Percentiles rank a stretch among this genome's conserved stretches.
These are phyloP conservation scores for Phytopythium cucurbitacearum DNA, from an alignment of 352 stramenopile species.

Conservation along the genomic window DNA sequence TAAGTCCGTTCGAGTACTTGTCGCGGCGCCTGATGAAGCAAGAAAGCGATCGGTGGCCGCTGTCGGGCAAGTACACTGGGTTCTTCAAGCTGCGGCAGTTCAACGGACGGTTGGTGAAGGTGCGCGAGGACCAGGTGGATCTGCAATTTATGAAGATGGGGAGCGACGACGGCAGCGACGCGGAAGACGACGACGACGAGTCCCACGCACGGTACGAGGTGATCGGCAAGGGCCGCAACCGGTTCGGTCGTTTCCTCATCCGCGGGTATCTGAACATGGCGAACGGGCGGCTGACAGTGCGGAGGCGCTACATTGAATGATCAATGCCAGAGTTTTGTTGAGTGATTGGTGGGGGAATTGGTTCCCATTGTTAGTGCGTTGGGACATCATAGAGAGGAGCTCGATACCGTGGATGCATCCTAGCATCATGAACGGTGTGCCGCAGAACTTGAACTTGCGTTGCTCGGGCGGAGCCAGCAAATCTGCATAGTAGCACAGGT, in stretches of 20 bases:
- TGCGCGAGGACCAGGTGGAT: slow-evolving; percentile 62
- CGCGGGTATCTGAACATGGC: slow-evolving; percentile 50
- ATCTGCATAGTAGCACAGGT: slow-evolving; percentile 24
- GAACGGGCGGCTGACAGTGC: slow-evolving; percentile 40
- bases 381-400: neutral
- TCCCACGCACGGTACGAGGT: slow-evolving; percentile 39
- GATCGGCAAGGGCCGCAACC: slow-evolving; percentile 64
- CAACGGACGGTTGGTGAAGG: slow-evolving; percentile 46
- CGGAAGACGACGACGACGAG: slow-evolving; percentile 15
- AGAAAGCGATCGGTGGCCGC: slow-evolving; percentile 41
- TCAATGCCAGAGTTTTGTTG: neutral
- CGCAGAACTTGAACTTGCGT: slow-evolving; percentile 6
- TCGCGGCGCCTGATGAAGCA: slow-evolving; percentile 29
- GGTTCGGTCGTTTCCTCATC: slow-evolving; percentile 65
- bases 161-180: slow-evolving; percentile 11
- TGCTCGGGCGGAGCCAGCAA: slow-evolving; percentile 9
- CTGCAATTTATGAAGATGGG: slow-evolving; percentile 58
- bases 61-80: slow-evolving; percentile 59
- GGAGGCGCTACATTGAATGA: slow-evolving; percentile 56
- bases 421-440: slow-evolving; percentile 7
- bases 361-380: slow-evolving; percentile 6
- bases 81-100: slow-evolving; percentile 77
- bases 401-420: slow-evolving; percentile 4
- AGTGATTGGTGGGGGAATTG: neutral
- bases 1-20: slow-evolving; percentile 72